Evolutionary conservation across 495 filamentous ascomycete species (phyloP).

Genomic region (Talaromyces borbonicus): DNA sequence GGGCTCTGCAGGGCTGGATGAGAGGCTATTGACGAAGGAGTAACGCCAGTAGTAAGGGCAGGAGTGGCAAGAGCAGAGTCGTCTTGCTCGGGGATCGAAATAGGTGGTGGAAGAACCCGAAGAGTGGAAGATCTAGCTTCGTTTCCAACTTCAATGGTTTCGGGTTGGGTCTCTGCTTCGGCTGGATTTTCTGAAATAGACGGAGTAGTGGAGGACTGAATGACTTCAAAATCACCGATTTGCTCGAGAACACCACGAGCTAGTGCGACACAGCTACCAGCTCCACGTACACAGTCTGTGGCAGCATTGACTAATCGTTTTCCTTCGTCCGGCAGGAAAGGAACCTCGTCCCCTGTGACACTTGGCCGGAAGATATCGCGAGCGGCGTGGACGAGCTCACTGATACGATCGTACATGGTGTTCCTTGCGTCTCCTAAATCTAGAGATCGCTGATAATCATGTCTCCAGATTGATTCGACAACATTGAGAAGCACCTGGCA

Average conservation of each 20-base stretch:
- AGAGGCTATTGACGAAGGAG: constrained; percentile 34
- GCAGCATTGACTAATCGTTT: constrained; percentile 69
- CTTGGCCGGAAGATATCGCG: constrained; percentile 62
- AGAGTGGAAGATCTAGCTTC: not conserved
- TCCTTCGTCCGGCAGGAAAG: constrained; percentile 74
- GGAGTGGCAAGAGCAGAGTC: constrained; percentile 25
- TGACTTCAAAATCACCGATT: constrained; percentile 90
- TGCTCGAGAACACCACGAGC: constrained; percentile 77
- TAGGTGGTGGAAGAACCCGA: constrained; percentile 32
- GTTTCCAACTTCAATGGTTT: not conserved
- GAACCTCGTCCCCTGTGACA: constrained; percentile 54
- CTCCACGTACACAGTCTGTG: constrained; percentile 80
- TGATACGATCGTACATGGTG: constrained; percentile 70
- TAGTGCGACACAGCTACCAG: constrained; percentile 83
- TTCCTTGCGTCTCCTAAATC: constrained; percentile 59
- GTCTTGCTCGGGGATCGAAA: constrained; percentile 27
- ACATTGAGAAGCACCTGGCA: constrained; percentile 68
- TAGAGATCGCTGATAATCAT: constrained; percentile 55
- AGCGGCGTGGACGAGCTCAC: constrained; percentile 68
- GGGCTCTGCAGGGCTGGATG: constrained; percentile 14
- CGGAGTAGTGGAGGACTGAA: constrained; percentile 21
- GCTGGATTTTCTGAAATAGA: not conserved
- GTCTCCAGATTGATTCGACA: constrained; percentile 74
- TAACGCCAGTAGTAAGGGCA: constrained; percentile 31
- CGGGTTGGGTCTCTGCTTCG: not conserved